Evolutionary conservation across 176 grass and related monocot genomes (phyloP), one percentile per base, ranked within the genome.

Genomic region (Carex littledalei): DNA sequence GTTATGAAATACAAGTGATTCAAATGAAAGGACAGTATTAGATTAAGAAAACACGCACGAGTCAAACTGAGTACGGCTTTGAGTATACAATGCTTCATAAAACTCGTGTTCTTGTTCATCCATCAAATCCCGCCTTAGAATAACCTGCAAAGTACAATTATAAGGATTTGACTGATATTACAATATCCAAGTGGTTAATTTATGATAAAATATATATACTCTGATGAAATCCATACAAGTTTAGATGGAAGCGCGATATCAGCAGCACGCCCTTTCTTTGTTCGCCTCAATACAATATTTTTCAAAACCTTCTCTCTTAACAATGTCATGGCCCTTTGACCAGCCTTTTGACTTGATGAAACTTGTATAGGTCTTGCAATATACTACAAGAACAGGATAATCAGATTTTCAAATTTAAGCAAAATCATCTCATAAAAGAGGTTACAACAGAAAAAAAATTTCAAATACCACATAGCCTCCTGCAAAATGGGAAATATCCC

Each of bases 11-110:
- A 56, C 5, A 56, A 9, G 39, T 53, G n/a, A 63, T 62, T 43
- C 34, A 81, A 32, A 29, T 64, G 12, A 63, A 15, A 77, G 39
- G 39, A 78, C 54, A 32, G 60, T 9, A 35, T 57, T 37, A 35
- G 45, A 74, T 85, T 74, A 75, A 45, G 2, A 69, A 69, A 81
- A 34, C 78, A 94, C 93, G 81, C 87, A 99, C 96, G 93, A 90
- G 89, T 95, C 93, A 92, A 99, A 99, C 41, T 99, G 93, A 0
- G 91, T 86, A 37, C 91, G 79, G 24, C 96, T 95, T 84, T 99
- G 93, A 75, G 93, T 99, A 84, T 95, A 99, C 50, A 99, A 85
- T 85, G 96, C 91, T 90, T 99, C 96, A 87, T 99, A 99, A 77
- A 99, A 99, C 80, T 95, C 93, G 34, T 90, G 85, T 81, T 99